Base-by-base conservation (phyloP, 257 asterid genomes). In the Capsicum pubescens region DNA sequence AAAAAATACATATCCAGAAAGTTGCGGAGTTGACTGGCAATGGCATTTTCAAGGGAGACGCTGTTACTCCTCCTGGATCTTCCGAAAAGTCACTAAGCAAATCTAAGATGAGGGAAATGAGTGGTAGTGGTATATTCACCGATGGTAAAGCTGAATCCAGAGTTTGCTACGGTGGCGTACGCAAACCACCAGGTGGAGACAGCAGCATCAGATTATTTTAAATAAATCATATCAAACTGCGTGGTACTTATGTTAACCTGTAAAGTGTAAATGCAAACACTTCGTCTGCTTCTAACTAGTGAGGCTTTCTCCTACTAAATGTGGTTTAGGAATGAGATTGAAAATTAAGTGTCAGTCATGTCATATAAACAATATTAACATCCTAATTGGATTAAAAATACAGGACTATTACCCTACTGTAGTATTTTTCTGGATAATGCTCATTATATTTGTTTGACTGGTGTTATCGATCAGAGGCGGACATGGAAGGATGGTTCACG, bases 101-200 rank as follows among this genome's bases (percentile, higher is more conserved):
- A 17, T 97, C 98, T 16, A 95, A 95, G 88, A 87, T 94, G 90
- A 93, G 84, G 88, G 98, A 95, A 87, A 94, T 95, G 92, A 94
- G 93, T 82, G 99, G 99, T 82, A 93, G 79, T 50, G 87, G 92
- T 67, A 95, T 94, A 77, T 95, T 95, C 84, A 88, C 97, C 0
- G 97, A 95, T 26, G 98, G 92, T n/a, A 91, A 93, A 87, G 90
- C 89, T 58, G 89, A 92, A 84, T 89, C 95, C 32, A 87, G 97
- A 82, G 98, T 92, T 79, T 89, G 90, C 90, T 90, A 91, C 84
- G 98, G 97, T 63, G 98, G 98, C 11, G 96, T 94, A 71, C 96
- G 97, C 64, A 84, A 95, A 85, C 98, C 98, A 13, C 98, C 97
- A 6, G 98, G 98, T 46, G 97, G 98, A 4, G 97, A 93, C 87